Evolutionary conservation across 257 asterid species (phyloP), one percentile per base, ranked within the genome.

Genomic region (Solanum tarijense): DNA sequence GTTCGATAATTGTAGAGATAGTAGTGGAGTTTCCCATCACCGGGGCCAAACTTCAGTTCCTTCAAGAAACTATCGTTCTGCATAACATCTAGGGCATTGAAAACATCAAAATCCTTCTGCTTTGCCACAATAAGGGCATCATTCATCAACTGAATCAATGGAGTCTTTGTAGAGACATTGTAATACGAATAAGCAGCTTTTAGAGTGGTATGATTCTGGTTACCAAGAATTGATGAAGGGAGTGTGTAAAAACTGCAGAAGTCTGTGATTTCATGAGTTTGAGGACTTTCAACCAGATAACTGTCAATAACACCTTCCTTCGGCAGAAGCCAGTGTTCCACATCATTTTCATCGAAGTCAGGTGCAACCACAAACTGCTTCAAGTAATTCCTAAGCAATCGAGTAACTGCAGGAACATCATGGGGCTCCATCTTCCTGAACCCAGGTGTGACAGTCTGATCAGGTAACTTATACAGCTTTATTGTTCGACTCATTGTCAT

Each of bases 401-500:
- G 93, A 83, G 98, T 92, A 11, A 94, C 98, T 16, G 96, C 96
- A 35, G 98, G 98, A 58, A 96, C 96, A 73, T 96, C 98, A 12
- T 90, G 98, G 18, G 92, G 94, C 60, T 96, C 98, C 98, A 96
- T 94, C 89, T 92, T 94, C 82, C 98, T 92, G 84, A 96, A 93
- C 65, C 98, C 98, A 3, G 95, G 94, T 34, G 96, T 96, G 1
- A 72, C 89, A 2, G 98, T 91, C 71, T 93, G 91, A 36, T 91
- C 91, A 1, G 98, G 96, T 83, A 96, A 87, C 93, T 96, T 96
- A 88, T 96, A 96, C 69, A 94, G 76, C 89, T 95, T 96, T 73
- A 96, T 93, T 13, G 98, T 93, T 65, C 98, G 92, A 88, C 98
- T 96, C 98, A 96, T 96, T 6, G 98, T 96, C 98, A 96, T 96